phyloP scores from a whole-genome alignment of 2,329 filamentous ascomycete genomes.

The Hymenoscyphus fraxineus region DNA sequence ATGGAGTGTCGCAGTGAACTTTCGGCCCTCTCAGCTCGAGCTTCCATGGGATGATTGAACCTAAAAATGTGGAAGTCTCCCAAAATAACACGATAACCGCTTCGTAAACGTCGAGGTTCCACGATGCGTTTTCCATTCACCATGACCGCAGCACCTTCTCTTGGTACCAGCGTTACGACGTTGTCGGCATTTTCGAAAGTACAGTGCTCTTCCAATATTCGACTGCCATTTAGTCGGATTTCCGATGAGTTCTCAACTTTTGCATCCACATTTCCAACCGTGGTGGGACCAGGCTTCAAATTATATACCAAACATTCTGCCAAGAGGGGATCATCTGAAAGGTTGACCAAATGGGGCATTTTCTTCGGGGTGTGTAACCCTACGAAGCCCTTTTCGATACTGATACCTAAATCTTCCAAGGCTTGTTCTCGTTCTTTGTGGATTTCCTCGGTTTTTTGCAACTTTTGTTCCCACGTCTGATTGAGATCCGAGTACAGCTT shows the following conservation, averaged over 20 bases:
- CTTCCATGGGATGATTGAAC: conserved; percentile 97
- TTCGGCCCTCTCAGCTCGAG: conserved; percentile 84
- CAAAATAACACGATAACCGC: conserved; percentile 90
- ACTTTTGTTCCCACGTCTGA: conserved; percentile 97
- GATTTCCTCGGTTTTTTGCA: conserved; percentile 91
- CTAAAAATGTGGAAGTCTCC: conserved; percentile 98
- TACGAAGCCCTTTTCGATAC: conserved; percentile 97
- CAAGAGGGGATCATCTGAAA: conserved; percentile 89
- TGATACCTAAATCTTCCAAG: conserved; percentile 94
- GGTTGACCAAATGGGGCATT: conserved; percentile 97
- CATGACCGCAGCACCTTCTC: conserved; percentile 94
- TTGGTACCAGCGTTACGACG: conserved; percentile 84
- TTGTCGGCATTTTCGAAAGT: conserved; percentile 91
- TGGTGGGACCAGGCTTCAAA: conserved; percentile 89
- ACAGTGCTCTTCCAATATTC: conserved; percentile 90
- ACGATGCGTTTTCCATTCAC: conserved; percentile 90
- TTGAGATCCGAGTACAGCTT: conserved; percentile 95
- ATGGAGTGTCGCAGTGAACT: conserved; percentile 83
- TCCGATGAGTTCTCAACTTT: conserved; percentile 72
- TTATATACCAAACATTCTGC: conserved; percentile 98
- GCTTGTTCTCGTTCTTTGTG: conserved; percentile 96
- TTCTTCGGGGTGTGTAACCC: conserved; percentile 95
- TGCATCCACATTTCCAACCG: conserved; percentile 89
- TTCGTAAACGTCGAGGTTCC: conserved; percentile 79
- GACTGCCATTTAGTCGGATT: conserved; percentile 88